phyloP scores from a whole-genome alignment of 2,329 filamentous ascomycete species.

The Talaromyces sp. region DNA sequence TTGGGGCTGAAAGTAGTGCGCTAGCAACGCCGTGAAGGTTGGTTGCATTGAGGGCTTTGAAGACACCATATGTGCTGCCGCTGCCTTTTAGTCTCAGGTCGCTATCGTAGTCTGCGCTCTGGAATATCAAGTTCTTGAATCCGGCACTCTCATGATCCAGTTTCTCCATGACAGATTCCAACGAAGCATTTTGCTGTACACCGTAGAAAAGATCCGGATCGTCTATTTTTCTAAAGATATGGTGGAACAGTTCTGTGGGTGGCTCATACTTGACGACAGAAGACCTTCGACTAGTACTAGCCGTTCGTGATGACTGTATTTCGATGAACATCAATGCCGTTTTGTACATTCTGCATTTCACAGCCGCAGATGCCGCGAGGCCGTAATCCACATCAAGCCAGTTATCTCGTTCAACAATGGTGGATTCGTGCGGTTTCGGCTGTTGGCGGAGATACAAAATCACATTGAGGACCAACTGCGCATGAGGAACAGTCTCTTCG shows the following conservation, averaged over 20 bases:
- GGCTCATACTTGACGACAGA: constrained; percentile 51
- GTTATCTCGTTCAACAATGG: constrained; percentile 68
- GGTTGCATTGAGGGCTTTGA: constrained; percentile 71
- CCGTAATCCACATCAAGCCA: constrained; percentile 85
- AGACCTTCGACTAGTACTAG: constrained; percentile 60
- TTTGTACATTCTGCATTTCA: constrained; percentile 77
- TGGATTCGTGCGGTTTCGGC: constrained; percentile 65
- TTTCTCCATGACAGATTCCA: constrained; percentile 71
- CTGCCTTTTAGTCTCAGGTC: constrained; percentile 60
- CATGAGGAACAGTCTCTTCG: constrained; percentile 51
- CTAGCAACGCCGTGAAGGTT: constrained; percentile 83
- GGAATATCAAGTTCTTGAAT: constrained; percentile 79
- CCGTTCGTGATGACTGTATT: constrained; percentile 55
- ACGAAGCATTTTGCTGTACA: constrained; percentile 68
- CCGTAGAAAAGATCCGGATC: constrained; percentile 97
- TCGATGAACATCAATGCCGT: constrained; percentile 81
- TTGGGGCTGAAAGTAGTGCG: constrained; percentile 62
- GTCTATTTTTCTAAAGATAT: constrained; percentile 86
- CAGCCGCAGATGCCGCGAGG: constrained; percentile 65
- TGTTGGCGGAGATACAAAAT: constrained; percentile 87
- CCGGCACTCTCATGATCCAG: constrained; percentile 88
- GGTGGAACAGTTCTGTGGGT: constrained; percentile 65
- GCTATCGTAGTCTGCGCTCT: constrained; percentile 85
- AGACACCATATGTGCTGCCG: constrained; percentile 61
- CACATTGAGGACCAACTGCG: constrained; percentile 68